Evolutionary conservation across 176 grass and related monocot species (phyloP).

Genomic region (Dactylis glomerata): DNA sequence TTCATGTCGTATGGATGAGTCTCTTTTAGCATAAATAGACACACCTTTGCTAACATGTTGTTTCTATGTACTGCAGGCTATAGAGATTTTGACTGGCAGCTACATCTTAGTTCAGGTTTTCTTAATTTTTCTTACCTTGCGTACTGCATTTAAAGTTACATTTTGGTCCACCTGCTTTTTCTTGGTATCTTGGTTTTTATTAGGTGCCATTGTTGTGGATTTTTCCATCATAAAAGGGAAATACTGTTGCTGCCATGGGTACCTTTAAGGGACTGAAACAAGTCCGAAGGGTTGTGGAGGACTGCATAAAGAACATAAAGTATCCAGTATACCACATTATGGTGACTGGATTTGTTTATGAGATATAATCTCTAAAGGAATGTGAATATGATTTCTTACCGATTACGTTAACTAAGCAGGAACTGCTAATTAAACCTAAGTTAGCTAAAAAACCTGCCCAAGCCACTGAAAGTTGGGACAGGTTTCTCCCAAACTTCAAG

Average conservation of each 20-base stretch:
- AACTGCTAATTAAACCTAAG: conserved; percentile 90
- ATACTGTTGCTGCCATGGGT: conserved; percentile 91
- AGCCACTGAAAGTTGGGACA: conserved; percentile 92
- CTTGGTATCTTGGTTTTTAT: neutral
- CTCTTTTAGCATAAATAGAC: neutral
- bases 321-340: conserved; percentile 89
- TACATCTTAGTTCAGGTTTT: conserved; percentile 95
- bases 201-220: neutral
- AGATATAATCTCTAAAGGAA: conserved; percentile 3
- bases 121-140: conserved; percentile 20
- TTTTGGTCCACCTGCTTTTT: neutral
- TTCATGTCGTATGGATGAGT: neutral
- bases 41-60: neutral
- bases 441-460: conserved; percentile 86
- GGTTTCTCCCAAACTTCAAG: conserved; percentile 93
- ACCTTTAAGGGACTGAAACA: conserved; percentile 90
- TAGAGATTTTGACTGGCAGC: conserved; percentile 97
- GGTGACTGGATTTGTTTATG: conserved; percentile 30
- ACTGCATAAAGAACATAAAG: conserved; percentile 82
- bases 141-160: conserved; percentile 1
- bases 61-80: conserved; percentile 55
- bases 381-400: conserved; percentile 1
- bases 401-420: conserved; percentile 42
- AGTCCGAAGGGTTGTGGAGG: conserved; percentile 80
- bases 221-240: conserved; percentile 60